Base-by-base conservation (phyloP, 1,284 basidiomycete genomes). In the Takashimella koratensis region DNA sequence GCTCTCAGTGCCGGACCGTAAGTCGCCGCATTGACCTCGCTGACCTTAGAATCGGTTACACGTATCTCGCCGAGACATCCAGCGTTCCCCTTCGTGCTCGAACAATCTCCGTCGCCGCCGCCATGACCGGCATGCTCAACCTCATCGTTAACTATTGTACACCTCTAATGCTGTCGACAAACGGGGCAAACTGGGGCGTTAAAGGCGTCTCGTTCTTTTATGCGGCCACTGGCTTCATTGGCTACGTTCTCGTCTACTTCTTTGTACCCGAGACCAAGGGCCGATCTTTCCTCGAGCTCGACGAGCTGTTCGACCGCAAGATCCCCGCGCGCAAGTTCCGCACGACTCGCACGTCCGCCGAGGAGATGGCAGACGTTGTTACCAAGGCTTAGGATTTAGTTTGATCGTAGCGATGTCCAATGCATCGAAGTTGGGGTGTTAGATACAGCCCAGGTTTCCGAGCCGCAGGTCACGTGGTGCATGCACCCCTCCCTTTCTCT, bases 211-310 rank as follows among this genome's bases (percentile, higher is more conserved):
- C 30, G 16, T 41, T 53, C 30, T 54, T 60, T 47, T 60, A 46
- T 43, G 47, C 25, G 4, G 44, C 43, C 4, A 42, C 42, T 5
- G 45, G 43, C 6, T 13, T 50, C 12, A 13, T 52, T 24, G 59
- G 57, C 4, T 49, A 48, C 26, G 43, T 62, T 43, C 19, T 56
- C 27, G 27, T 56, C n/a, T 58, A 47, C 50, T 58, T 63, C 56
- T 53, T 60, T 36, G 54, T 60, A 3, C 59, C 61, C 11, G 57
- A 63, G 41, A 65, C 76, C 13, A 68, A 59, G 53, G 70, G 65
- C 19, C 56, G 75, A 27, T 70, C 74, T 2, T 72, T 66, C 57
- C 64, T 57, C 36, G 69, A 72, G 27, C 64, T 74, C n/a, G 71
- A 73, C 51, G 52, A 65, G 21, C 54, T 73, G 30, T 73, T 73